Conservation (phyloP, 176 grass and related monocot species). For the Oryza glaberrima region DNA sequence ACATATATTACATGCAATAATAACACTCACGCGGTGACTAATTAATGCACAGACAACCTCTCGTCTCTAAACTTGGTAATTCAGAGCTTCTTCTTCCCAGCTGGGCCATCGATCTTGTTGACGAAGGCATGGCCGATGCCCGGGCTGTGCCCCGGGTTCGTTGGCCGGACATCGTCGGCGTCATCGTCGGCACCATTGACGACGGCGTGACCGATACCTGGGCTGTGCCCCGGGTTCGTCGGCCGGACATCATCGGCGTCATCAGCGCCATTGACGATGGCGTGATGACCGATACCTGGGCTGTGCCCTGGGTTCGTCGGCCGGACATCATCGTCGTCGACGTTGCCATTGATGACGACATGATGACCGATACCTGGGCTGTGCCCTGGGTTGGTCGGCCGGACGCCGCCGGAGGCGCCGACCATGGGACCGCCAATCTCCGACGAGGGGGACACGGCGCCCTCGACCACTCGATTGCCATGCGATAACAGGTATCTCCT, state of each 20-base stretch:
- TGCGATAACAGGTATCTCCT: slow-evolving; percentile 37
- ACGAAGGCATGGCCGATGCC: slow-evolving; percentile 38
- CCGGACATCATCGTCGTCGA: not conserved
- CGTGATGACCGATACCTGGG: not conserved
- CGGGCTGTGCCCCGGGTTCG: no score
- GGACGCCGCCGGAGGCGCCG: not conserved
- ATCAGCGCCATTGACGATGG: no score
- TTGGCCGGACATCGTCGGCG: no score
- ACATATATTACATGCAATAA: not conserved
- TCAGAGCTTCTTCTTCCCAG: slow-evolving; percentile 42
- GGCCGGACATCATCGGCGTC: no score
- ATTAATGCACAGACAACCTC: not conserved
- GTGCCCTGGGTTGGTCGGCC: slow-evolving; percentile 25
- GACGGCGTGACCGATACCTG: no score
- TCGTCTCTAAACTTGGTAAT: not conserved
- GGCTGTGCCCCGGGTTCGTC: no score
- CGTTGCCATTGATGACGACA: not conserved
- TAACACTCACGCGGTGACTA: not conserved
- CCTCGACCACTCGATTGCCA: slow-evolving; percentile 15
- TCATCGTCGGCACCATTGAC: no score
- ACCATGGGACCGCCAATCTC: slow-evolving; percentile 15
- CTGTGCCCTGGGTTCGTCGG: slow-evolving; percentile 30
- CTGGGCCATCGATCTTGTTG: not conserved
- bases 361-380: not conserved
- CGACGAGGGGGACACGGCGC: not conserved